Percentiles rank a stretch among this genome's conserved stretches.
These are phyloP conservation scores for Claviceps sp. DNA, from an alignment of 2,329 filamentous ascomycete species.

Conservation along the genomic window DNA sequence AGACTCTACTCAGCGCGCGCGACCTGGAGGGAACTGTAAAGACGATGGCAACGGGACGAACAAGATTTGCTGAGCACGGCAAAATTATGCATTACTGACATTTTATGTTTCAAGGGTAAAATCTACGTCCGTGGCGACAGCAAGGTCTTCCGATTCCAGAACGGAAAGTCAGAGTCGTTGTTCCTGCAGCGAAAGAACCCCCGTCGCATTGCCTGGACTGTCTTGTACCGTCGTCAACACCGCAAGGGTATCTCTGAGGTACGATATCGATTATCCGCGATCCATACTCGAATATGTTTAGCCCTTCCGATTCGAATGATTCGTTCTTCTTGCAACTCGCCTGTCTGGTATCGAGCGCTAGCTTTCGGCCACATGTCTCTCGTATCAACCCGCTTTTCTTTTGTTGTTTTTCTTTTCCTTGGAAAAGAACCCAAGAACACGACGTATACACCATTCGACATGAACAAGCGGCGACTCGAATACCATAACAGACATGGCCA, in stretches of 20 bases:
- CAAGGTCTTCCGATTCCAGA: constrained; percentile 99
- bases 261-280: constrained; percentile 26
- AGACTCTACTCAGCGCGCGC: not conserved
- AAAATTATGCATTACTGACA: constrained; percentile 11
- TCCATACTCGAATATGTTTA: not conserved
- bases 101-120: constrained; percentile 58
- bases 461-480: not conserved
- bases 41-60: not conserved
- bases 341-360: not conserved
- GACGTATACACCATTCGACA: no score
- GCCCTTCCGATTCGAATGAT: not conserved
- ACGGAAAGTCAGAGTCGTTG: constrained; percentile 98
- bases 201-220: constrained; percentile 96
- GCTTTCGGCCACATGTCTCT: not conserved
- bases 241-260: constrained; percentile 99
- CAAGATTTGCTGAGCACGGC: not conserved
- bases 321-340: not conserved
- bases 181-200: constrained; percentile 99
- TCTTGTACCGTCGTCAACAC: constrained; percentile 96
- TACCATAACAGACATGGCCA: not conserved
- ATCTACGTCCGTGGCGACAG: constrained; percentile 98
- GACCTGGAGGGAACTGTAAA: not conserved
- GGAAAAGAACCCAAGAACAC: no score
- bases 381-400: no score
- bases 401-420: no score